A percentile compares a stretch with the other conserved stretches of the same genome.
Evolutionary conservation across 441 rosid genomes (phyloP).

Genomic region (Hura crepitans): DNA sequence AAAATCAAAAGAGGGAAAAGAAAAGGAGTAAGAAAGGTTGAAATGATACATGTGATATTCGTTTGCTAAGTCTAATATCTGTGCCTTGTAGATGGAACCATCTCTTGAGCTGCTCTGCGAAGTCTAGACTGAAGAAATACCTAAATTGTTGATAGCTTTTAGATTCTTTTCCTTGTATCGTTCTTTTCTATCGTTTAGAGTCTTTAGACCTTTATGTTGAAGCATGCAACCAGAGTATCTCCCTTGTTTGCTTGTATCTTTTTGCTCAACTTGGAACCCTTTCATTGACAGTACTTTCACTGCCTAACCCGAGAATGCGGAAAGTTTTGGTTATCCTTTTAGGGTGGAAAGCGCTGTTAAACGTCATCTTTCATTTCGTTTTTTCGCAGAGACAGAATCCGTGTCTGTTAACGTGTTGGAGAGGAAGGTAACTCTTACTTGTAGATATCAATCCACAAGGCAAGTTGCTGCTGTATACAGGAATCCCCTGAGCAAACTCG

Average conservation of each 20-base stretch:
- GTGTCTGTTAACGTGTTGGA: constrained; percentile 57
- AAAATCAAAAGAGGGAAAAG: neutral
- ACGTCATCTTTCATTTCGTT: neutral
- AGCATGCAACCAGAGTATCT: neutral
- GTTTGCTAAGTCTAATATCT: neutral
- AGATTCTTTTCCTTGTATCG: neutral
- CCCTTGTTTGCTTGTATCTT: neutral
- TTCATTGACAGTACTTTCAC: neutral
- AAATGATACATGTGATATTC: neutral
- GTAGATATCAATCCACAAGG: constrained; percentile 41
- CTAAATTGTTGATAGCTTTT: neutral
- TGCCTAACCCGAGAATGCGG: neutral
- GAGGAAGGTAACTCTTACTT: constrained; percentile 72
- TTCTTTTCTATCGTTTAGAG: neutral
- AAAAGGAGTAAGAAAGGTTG: no score
- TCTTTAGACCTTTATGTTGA: neutral
- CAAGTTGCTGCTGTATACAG: constrained; percentile 31
- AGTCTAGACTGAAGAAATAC: neutral
- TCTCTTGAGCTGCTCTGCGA: constrained; percentile 9
- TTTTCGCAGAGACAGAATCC: constrained; percentile 61
- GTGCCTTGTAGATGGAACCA: neutral
- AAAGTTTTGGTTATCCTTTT: neutral
- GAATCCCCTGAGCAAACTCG: constrained; percentile 46
- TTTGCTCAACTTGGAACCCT: constrained; percentile 13
- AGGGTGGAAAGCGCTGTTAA: neutral